Base-by-base conservation (phyloP, 1,284 basidiomycete genomes). In the Vanrija pseudolonga region DNA sequence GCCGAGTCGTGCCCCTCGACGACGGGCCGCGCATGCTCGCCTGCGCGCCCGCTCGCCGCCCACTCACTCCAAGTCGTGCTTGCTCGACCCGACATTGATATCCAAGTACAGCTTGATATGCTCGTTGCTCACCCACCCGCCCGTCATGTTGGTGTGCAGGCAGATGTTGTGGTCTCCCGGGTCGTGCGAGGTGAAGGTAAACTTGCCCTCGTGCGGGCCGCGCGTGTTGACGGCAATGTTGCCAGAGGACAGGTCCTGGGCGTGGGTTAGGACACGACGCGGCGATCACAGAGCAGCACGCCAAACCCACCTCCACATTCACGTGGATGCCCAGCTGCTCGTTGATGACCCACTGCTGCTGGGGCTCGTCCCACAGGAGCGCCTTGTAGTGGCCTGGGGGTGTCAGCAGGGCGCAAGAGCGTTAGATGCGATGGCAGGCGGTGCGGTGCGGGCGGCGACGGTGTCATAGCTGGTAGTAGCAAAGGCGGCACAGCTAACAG, bases 131-230 rank as follows among this genome's bases (percentile, higher is more conserved):
- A 90, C 88, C 86, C 89, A 93, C 6, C 88, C 85, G 7, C 86
- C 77, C n/a, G 82, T 81, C 72, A 90, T 87, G 72, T 94, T 92
- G 26, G 90, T 89, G 14, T 87, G 87, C 50, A 98, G 82, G 74
- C 96, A 99, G 72, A 99, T 96, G 53, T 89, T 85, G 78, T 99
- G 96, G 79, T 97, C 94, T 51, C 94, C 95, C 53, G 53, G 42
- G 61, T 95, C 91, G 76, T 97, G 91, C 3, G 92, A 94, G 18
- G 95, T 96, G 72, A 98, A 98, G 0, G 95, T 98, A 78, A 98
- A 98, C 60, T 86, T 85, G 46, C 95, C 89, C 53, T 96, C 89
- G 7, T 85, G 80, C 6, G 92, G 88, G 0, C 95, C 96, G 17
- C 85, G 86, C 3, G 92, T 93, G 66, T 88, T 88, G 40, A 92